Conservation (phyloP, 768 basidiomycete genomes). For the Asterophora parasitica region DNA sequence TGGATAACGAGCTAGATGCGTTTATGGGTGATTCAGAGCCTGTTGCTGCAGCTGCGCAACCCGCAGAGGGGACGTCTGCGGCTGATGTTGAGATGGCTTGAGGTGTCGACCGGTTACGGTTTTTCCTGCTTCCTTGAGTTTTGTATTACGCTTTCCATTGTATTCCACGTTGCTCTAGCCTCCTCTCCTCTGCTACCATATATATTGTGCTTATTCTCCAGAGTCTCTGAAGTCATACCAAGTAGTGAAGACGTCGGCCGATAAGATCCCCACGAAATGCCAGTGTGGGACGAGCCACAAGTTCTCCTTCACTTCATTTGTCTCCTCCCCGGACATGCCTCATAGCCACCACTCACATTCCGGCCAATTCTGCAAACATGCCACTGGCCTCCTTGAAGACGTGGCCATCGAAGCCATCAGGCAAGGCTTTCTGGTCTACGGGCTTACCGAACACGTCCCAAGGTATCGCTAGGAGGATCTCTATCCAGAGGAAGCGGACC, state of each 20-base stretch:
- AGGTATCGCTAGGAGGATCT: constrained; percentile 77
- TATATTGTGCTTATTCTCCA: background rate
- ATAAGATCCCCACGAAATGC: too few relatives aligned
- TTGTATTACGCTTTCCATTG: constrained; percentile 7
- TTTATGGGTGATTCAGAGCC: constrained; percentile 66
- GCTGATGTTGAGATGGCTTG: constrained; percentile 54
- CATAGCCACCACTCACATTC: constrained; percentile 89
- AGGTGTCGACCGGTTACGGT: constrained; percentile 1
- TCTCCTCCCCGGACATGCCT: too few relatives aligned
- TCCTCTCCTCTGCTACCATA: background rate
- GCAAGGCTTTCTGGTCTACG: constrained; percentile 76
- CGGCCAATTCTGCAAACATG: constrained; percentile 92
- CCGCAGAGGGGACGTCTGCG: constrained; percentile 3
- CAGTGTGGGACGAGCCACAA: too few relatives aligned
- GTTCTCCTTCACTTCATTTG: too few relatives aligned
- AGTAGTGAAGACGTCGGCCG: too few relatives aligned
- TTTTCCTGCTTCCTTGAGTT: background rate
- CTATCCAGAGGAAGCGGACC: constrained; percentile 89
- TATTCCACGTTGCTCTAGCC: constrained; percentile 4
- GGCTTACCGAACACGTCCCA: constrained; percentile 91
- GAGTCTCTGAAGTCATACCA: too few relatives aligned
- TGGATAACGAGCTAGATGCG: constrained; percentile 85
- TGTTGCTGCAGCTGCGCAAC: constrained; percentile 15
- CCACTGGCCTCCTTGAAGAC: constrained; percentile 72
- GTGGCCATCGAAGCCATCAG: constrained; percentile 77